Percentiles rank a stretch among this genome's conserved stretches.
These are phyloP conservation scores for Saitozyma podzolica DNA, from an alignment of 768 basidiomycete species.

Conservation along the genomic window DNA sequence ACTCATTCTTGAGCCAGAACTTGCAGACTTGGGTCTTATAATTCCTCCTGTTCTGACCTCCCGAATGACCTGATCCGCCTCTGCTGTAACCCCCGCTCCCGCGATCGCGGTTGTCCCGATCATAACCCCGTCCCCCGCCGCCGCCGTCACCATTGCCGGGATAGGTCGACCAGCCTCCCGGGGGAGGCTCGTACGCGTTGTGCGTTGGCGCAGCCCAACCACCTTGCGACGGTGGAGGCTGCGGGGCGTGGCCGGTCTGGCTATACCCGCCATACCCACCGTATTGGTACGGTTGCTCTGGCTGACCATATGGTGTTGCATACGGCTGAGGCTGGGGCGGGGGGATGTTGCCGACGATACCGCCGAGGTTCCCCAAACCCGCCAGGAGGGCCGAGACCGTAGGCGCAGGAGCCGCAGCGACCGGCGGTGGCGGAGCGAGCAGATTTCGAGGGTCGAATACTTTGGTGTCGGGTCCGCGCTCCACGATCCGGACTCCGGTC, in stretches of 20 bases:
- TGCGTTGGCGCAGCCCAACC: background rate
- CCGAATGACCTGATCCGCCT: no score
- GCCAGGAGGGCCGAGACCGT: background rate
- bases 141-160: no score
- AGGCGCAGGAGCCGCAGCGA: background rate
- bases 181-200: background rate
- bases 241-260: background rate
- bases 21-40: no score
- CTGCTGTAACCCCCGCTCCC: no score
- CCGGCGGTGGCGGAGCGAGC: background rate
- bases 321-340: background rate
- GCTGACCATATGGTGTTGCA: background rate
- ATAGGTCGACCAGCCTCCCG: background rate
- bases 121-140: no score
- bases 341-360: background rate
- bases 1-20: no score
- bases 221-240: background rate
- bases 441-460: background rate
- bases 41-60: no score
- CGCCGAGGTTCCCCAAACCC: background rate
- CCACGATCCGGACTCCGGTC: slow-evolving; percentile 8
- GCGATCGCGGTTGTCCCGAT: no score
- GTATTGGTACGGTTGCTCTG: no score
- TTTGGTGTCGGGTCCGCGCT: background rate
- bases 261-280: no score